Conservation (phyloP, 176 grass and related monocot genomes). For the Pontederia crassipes region DNA sequence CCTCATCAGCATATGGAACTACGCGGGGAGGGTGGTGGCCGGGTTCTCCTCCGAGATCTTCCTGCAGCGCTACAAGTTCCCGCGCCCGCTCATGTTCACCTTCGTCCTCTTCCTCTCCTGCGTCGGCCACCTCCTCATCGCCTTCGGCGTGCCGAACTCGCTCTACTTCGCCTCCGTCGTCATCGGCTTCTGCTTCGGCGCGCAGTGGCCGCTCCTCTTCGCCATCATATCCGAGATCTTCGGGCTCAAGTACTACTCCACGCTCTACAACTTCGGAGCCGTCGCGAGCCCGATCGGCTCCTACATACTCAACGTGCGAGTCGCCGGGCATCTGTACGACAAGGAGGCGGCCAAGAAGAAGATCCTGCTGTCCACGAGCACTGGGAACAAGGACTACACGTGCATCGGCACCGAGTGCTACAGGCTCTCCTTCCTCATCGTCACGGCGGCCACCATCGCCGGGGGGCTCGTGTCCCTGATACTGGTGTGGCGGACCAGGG, state of each 20-base stretch:
- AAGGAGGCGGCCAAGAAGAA: constrained; percentile 21
- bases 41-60: constrained; percentile 32
- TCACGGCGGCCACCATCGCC: constrained; percentile 16
- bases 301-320: constrained; percentile 39
- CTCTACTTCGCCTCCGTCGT: constrained; percentile 28
- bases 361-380: not conserved
- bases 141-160: constrained; percentile 24
- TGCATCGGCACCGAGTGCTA: constrained; percentile 31
- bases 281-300: constrained; percentile 27
- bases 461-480: constrained; percentile 7
- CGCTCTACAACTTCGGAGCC: constrained; percentile 29
- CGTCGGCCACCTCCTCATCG: constrained; percentile 23
- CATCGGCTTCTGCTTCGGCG: constrained; percentile 39
- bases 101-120: constrained; percentile 20
- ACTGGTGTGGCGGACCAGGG: constrained; percentile 30
- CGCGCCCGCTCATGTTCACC: constrained; percentile 24
- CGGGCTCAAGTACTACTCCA: constrained; percentile 42
- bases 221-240: constrained; percentile 37
- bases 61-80: not conserved
- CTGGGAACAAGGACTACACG: constrained; percentile 4
- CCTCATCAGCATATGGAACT: constrained; percentile 50
- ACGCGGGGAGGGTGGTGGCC: constrained; percentile 29
- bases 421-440: constrained; percentile 29
- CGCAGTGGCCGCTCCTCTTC: constrained; percentile 24
- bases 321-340: constrained; percentile 39